Conservation (phyloP, 345 rosid species). For the Punica granatum region DNA sequence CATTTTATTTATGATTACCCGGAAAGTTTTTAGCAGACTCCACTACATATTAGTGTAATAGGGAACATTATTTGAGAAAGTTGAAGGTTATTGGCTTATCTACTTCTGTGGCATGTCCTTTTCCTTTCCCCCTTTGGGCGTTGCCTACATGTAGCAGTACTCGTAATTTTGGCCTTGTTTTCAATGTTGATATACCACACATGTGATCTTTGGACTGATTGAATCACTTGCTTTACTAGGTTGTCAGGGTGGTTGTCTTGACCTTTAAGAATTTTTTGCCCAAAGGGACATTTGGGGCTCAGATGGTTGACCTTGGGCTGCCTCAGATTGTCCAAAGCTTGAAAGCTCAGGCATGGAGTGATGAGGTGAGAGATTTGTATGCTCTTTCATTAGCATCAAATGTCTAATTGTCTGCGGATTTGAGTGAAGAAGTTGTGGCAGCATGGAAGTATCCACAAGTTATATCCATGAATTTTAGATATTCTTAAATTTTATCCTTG, state of each 20-base stretch:
- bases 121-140: too few relatives aligned
- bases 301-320: constrained; percentile 93
- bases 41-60: too few relatives aligned
- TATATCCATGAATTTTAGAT: too few relatives aligned
- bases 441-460: too few relatives aligned
- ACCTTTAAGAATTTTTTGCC: constrained; percentile 77
- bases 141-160: too few relatives aligned
- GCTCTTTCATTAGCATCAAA: background rate
- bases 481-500: background rate
- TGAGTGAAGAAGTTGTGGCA: background rate
- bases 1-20: background rate
- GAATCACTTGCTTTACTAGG: constrained; percentile 27
- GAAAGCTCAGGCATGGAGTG: constrained; percentile 96
- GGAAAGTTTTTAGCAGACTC: background rate
- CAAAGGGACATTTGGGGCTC: constrained; percentile 83
- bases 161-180: too few relatives aligned
- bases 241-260: constrained; percentile 84
- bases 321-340: constrained; percentile 85
- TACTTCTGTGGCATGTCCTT: too few relatives aligned
- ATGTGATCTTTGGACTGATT: background rate
- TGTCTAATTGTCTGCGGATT: background rate
- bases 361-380: constrained; percentile 55
- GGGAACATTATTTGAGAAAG: too few relatives aligned
- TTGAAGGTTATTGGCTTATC: too few relatives aligned
- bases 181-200: too few relatives aligned